Evolutionary conservation across 768 basidiomycete species (phyloP), one percentile per base, ranked within the genome.

Genomic region (Mrakia gelida): DNA sequence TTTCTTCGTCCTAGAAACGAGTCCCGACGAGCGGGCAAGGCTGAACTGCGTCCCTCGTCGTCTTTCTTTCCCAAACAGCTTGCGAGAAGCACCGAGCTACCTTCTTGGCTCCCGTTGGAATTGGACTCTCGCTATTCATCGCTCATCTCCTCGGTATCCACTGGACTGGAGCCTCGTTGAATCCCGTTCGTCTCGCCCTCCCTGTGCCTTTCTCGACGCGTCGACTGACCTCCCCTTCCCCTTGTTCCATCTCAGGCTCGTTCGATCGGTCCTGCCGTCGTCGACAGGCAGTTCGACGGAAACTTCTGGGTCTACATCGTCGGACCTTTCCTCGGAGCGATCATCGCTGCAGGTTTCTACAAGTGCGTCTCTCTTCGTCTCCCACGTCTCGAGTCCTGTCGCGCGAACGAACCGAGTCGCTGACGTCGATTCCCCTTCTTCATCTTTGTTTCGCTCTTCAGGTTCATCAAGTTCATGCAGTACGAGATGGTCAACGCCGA

Each of bases 41-140:
- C 59, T 61, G 59, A 61, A 6, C 11, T 43, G 16, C 38, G 38
- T 71, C 26, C 32, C 45, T 26, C 34, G 74, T 62, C 61, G 38
- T 38, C 38, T 77, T 0, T 38, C 77, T 0, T 45, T 45, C 45
- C 45, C 75, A 77, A 41, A 72, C 73, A 1, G 59, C 59, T 18
- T 77, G 79, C 18, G 81, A 80, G 75, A 82, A 83, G 80, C 83
- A 84, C 80, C 85, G 85, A 76, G 85, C 85, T 2, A 86, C 86
- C 0, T 85, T 84, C 81, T 82, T 86, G 43, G 85, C 86, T 16
- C 86, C 86, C 0, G 83, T 86, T 80, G 86, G 85, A 71, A 86
- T 86, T 73, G 85, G 85, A 74, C 81, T 84, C 8, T 81, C 84
- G 23, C 80, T 84, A 11, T 84, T 84, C 78, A 80, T 76, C n/a